Evolutionary conservation across 208 protist genomes (phyloP).

Genomic region (Leishmania mexicana): DNA sequence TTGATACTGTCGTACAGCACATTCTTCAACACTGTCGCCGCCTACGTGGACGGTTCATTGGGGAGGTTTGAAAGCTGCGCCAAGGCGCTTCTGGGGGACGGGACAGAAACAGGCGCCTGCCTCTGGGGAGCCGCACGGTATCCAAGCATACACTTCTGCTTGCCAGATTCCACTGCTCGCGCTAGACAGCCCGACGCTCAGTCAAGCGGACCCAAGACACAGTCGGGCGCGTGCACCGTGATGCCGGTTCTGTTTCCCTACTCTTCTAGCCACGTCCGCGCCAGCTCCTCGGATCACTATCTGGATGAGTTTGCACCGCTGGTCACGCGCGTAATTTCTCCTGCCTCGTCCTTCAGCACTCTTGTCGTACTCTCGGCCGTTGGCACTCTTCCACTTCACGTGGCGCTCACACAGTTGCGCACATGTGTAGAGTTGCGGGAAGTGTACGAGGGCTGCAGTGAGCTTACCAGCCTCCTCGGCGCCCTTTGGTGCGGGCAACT

Average conservation of each 20-base stretch:
- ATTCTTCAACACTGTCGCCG: slow-evolving; percentile 47
- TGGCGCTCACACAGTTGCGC: slow-evolving; percentile 35
- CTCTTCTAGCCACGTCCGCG: slow-evolving; percentile 12
- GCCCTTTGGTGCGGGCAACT: slow-evolving; percentile 34
- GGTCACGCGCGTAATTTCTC: slow-evolving; percentile 27
- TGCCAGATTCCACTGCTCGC: slow-evolving; percentile 14
- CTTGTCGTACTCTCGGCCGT: slow-evolving; percentile 50
- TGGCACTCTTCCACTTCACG: slow-evolving; percentile 37
- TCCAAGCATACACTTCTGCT: slow-evolving; percentile 32
- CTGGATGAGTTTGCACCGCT: slow-evolving; percentile 25
- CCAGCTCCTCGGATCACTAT: slow-evolving; percentile 17
- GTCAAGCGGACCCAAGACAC: background rate
- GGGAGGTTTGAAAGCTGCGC: slow-evolving; percentile 27
- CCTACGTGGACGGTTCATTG: slow-evolving; percentile 21
- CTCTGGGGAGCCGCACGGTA: slow-evolving; percentile 43
- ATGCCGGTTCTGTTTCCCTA: slow-evolving; percentile 21
- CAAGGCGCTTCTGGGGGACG: slow-evolving; percentile 26
- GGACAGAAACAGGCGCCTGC: background rate
- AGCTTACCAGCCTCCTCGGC: slow-evolving; percentile 27
- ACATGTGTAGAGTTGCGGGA: slow-evolving; percentile 31
- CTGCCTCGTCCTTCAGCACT: slow-evolving; percentile 27
- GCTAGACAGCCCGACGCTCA: background rate
- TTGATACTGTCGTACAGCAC: slow-evolving; percentile 34
- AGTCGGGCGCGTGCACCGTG: slow-evolving; percentile 13
- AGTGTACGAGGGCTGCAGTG: slow-evolving; percentile 36